Percentiles rank a stretch among this genome's conserved stretches.
phyloP scores from a whole-genome alignment of 2,329 filamentous ascomycete genomes.

The Aureobasidium zeae region DNA sequence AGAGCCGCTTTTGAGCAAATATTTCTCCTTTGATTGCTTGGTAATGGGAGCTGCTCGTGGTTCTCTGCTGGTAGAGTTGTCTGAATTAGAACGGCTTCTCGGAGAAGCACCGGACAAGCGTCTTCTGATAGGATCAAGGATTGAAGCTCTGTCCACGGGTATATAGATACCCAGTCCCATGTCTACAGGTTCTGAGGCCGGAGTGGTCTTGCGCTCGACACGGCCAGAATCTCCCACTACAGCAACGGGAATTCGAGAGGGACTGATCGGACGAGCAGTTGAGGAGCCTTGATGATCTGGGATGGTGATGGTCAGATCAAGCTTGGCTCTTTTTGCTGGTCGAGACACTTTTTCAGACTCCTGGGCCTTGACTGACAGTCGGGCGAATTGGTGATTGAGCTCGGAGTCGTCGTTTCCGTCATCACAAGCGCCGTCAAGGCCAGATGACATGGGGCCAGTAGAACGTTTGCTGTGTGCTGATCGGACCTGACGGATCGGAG shows the following conservation, averaged over 20 bases:
- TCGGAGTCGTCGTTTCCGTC: not conserved
- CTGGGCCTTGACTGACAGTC: not conserved
- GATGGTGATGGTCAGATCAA: slow-evolving; percentile 4
- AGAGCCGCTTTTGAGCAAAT: not conserved
- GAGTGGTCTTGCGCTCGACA: not conserved
- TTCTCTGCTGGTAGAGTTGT: not conserved
- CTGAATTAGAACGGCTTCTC: not conserved
- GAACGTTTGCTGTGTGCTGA: not conserved
- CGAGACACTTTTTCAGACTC: too few species aligned
- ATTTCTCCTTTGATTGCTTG: not conserved
- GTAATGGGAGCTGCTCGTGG: not conserved
- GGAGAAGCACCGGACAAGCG: slow-evolving; percentile 5
- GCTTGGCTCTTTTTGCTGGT: not conserved
- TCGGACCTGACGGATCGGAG: not conserved
- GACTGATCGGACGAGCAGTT: not conserved
- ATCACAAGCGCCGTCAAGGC: slow-evolving; percentile 6
- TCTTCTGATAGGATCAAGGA: slow-evolving; percentile 13
- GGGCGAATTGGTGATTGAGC: not conserved
- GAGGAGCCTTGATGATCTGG: slow-evolving; percentile 3
- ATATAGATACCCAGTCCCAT: not conserved
- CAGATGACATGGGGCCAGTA: not conserved
- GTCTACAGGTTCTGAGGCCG: not conserved
- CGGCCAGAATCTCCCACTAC: not conserved
- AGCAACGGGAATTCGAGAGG: slow-evolving; percentile 5
- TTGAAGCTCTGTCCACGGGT: slow-evolving; percentile 3